A percentile compares a stretch with the other conserved stretches of the same genome.
These are phyloP conservation scores for Drechslerella coelobrocha DNA, from an alignment of 2,329 filamentous ascomycete species.

Conservation along the genomic window DNA sequence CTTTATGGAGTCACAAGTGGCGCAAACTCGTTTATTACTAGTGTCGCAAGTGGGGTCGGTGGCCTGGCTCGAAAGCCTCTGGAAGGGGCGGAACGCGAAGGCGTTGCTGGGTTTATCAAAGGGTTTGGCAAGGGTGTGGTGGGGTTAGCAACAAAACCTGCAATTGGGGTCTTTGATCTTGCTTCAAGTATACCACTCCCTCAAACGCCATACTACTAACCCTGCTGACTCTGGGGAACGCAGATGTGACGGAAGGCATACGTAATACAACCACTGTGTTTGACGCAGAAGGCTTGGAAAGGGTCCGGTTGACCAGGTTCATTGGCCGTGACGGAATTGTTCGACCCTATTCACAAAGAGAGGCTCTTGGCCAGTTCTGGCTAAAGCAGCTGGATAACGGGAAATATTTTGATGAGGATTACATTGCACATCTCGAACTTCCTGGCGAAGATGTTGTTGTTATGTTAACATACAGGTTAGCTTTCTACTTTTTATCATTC, in stretches of 20 bases:
- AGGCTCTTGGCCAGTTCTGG: constrained; percentile 97
- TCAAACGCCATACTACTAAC: background rate
- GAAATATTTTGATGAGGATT: constrained; percentile 96
- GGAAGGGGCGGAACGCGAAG: constrained; percentile 94
- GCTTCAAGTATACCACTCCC: constrained; percentile 70
- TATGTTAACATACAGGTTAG: constrained; percentile 77
- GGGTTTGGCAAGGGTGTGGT: constrained; percentile 94
- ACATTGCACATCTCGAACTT: constrained; percentile 94
- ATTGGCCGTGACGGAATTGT: constrained; percentile 92
- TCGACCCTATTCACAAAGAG: constrained; percentile 89
- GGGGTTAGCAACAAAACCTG: constrained; percentile 94
- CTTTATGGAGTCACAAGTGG: constrained; percentile 94
- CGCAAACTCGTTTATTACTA: constrained; percentile 91
- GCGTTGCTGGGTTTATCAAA: constrained; percentile 92
- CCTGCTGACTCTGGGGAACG: background rate
- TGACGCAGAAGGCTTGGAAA: constrained; percentile 90
- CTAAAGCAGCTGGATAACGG: constrained; percentile 97
- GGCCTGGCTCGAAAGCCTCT: constrained; percentile 91
- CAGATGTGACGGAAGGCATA: constrained; percentile 89
- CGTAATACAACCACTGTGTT: constrained; percentile 99
- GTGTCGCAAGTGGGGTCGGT: constrained; percentile 89
- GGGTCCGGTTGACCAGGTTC: constrained; percentile 90
- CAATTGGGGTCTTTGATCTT: constrained; percentile 94
- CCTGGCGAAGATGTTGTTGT: constrained; percentile 86
- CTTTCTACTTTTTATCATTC: background rate